A percentile compares a stretch with the other conserved stretches of the same genome.
These are phyloP conservation scores for Rhynchosporium agropyri DNA, from an alignment of 2,329 filamentous ascomycete genomes.

Conservation along the genomic window DNA sequence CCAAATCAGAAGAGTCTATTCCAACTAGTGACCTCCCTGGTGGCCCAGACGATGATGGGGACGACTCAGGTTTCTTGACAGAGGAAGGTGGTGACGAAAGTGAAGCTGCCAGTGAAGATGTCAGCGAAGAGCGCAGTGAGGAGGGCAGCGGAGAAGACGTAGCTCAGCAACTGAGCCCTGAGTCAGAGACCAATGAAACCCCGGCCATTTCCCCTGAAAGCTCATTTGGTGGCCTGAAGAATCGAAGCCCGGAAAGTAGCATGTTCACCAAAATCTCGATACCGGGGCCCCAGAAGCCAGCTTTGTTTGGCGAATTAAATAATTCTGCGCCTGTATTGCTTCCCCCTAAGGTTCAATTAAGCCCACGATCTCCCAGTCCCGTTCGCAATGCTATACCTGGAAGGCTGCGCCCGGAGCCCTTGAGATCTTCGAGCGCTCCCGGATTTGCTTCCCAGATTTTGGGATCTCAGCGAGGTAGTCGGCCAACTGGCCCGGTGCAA, in stretches of 20 bases:
- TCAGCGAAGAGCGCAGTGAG: slow-evolving; percentile 52
- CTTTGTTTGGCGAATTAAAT: slow-evolving; percentile 58
- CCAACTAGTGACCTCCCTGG: slow-evolving; percentile 39
- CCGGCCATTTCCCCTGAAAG: slow-evolving; percentile 59
- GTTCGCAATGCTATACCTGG: slow-evolving; percentile 60
- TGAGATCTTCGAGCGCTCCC: slow-evolving; percentile 62
- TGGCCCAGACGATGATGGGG: slow-evolving; percentile 41
- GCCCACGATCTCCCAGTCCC: slow-evolving; percentile 74
- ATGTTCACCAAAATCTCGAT: slow-evolving; percentile 51
- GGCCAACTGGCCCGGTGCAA: slow-evolving; percentile 44
- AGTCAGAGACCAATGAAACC: slow-evolving; percentile 49
- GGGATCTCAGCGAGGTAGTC: slow-evolving; percentile 50
- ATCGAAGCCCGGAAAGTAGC: slow-evolving; percentile 42
- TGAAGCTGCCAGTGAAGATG: slow-evolving; percentile 49
- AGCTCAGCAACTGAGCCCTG: slow-evolving; percentile 63
- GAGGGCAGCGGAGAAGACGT: slow-evolving; percentile 66
- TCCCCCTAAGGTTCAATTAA: slow-evolving; percentile 52
- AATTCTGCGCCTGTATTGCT: slow-evolving; percentile 58
- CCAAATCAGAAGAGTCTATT: slow-evolving; percentile 34
- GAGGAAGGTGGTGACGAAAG: slow-evolving; percentile 45
- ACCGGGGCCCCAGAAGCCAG: slow-evolving; percentile 47
- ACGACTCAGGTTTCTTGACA: slow-evolving; percentile 37
- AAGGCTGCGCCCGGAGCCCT: slow-evolving; percentile 53
- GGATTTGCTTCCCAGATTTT: slow-evolving; percentile 60
- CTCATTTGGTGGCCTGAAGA: slow-evolving; percentile 57